Percentiles rank a stretch among this genome's conserved stretches.
These are phyloP conservation scores for Cladosporium phlei DNA, from an alignment of 2,329 filamentous ascomycete genomes.

Conservation along the genomic window DNA sequence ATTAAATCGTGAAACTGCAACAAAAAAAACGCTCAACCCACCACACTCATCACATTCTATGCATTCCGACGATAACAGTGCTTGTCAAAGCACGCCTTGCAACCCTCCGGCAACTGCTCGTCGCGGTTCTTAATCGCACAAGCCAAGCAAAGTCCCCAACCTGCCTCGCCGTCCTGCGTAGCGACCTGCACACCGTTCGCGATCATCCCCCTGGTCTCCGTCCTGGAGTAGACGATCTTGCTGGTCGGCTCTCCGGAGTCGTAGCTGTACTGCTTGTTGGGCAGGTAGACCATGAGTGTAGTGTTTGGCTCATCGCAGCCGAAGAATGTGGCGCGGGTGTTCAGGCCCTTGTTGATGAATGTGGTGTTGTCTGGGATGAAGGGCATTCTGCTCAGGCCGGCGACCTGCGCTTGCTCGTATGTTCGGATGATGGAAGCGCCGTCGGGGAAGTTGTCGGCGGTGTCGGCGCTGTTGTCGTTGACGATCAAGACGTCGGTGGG, in stretches of 20 bases:
- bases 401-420: slow-evolving; percentile 50
- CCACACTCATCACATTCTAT: not conserved
- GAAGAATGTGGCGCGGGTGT: slow-evolving; percentile 59
- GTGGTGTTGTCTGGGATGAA: slow-evolving; percentile 51
- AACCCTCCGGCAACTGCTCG: slow-evolving; percentile 30
- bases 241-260: slow-evolving; percentile 30
- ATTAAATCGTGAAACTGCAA: no score
- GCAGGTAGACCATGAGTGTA: slow-evolving; percentile 42
- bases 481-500: slow-evolving; percentile 60
- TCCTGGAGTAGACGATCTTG: slow-evolving; percentile 35
- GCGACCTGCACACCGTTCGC: slow-evolving; percentile 38
- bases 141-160: slow-evolving; percentile 39
- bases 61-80: slow-evolving; percentile 33
- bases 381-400: slow-evolving; percentile 55
- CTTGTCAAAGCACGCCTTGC: slow-evolving; percentile 37
- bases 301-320: slow-evolving; percentile 48
- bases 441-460: slow-evolving; percentile 54
- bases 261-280: slow-evolving; percentile 39
- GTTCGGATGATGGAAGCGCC: slow-evolving; percentile 56
- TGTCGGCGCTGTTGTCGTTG: slow-evolving; percentile 61
- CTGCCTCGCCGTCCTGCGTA: slow-evolving; percentile 32
- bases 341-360: slow-evolving; percentile 56
- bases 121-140: slow-evolving; percentile 40
- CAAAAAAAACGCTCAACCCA: no score
- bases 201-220: slow-evolving; percentile 37